A percentile compares a stretch with the other conserved stretches of the same genome.
These are phyloP conservation scores for Kingdonia uniflora DNA, from an alignment of 164 flowering plant genomes.

Conservation along the genomic window DNA sequence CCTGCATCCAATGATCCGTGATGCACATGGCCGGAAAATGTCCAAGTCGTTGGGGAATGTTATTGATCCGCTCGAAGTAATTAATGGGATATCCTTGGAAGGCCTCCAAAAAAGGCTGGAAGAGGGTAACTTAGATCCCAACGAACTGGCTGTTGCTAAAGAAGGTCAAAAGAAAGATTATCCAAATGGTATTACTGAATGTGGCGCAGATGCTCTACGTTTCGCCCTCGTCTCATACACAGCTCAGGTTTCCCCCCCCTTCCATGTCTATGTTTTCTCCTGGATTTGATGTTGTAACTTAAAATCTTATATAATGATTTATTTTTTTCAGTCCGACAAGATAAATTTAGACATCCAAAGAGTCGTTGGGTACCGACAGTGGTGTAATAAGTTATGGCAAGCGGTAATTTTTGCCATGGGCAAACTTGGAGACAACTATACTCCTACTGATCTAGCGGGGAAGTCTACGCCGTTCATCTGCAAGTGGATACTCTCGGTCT, in stretches of 20 bases:
- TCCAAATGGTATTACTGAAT: constrained; percentile 79
- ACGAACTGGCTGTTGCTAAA: constrained; percentile 47
- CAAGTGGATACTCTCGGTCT: constrained; percentile 83
- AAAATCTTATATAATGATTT: too few relatives aligned
- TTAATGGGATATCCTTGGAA: constrained; percentile 72
- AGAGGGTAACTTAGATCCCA: constrained; percentile 79
- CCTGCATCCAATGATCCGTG: constrained; percentile 96
- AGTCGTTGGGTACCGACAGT: constrained; percentile 96
- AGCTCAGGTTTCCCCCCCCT: constrained; percentile 56
- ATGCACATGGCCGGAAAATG: constrained; percentile 99
- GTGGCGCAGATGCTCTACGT: constrained; percentile 97
- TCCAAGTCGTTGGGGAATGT: constrained; percentile 99
- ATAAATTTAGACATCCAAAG: constrained; percentile 90
- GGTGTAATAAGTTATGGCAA: constrained; percentile 99
- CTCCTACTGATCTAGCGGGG: constrained; percentile 31
- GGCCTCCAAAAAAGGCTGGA: constrained; percentile 81
- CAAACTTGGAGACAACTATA: constrained; percentile 68
- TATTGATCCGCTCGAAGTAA: constrained; percentile 91
- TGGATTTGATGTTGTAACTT: constrained; percentile 7
- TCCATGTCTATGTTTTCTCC: background rate
- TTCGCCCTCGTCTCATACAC: constrained; percentile 79
- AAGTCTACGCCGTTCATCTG: constrained; percentile 63
- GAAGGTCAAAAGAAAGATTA: constrained; percentile 78
- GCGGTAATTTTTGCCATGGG: constrained; percentile 76
- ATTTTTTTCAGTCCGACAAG: constrained; percentile 66